phyloP scores from a whole-genome alignment of 129 eudicot genomes.

The Centrapalus pauciflorus region DNA sequence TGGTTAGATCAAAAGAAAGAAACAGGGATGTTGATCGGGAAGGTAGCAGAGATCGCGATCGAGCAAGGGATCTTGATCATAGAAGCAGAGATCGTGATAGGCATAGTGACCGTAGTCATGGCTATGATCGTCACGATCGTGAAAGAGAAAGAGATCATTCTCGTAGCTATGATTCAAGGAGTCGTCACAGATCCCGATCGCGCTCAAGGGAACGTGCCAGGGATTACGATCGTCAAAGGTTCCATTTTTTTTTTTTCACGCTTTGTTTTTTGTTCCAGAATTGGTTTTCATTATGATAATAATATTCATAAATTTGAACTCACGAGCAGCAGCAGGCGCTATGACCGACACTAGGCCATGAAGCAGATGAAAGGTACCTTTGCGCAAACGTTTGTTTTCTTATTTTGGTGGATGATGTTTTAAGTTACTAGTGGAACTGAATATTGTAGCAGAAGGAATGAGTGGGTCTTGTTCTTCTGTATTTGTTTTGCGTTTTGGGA shows the following conservation, averaged over 20 bases:
- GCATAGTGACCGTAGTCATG: conserved; percentile 52
- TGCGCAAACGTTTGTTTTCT: conserved; percentile 4
- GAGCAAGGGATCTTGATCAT: conserved; percentile 64
- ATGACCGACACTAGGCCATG: conserved; percentile 23
- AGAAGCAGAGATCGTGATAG: conserved; percentile 87
- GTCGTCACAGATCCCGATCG: conserved; percentile 81
- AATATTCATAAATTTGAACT: neutral
- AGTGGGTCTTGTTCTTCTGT: neutral
- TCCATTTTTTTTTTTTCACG: neutral
- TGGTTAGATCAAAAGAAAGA: conserved; percentile 72
- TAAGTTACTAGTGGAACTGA: conserved; percentile 1
- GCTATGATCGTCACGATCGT: conserved; percentile 64
- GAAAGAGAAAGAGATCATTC: conserved; percentile 61
- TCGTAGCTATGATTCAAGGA: conserved; percentile 68
- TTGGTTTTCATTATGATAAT: neutral
- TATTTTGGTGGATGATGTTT: neutral
- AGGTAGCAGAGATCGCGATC: conserved; percentile 64
- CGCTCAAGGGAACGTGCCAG: conserved; percentile 72
- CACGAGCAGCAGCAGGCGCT: conserved; percentile 21
- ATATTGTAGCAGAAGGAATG: neutral
- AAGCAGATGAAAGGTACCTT: conserved; percentile 2
- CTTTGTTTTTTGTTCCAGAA: too few relatives aligned
- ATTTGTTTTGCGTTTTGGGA: neutral
- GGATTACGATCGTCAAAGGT: conserved; percentile 91
- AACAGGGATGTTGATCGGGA: conserved; percentile 64